Percentiles rank a stretch among this genome's conserved stretches.
Evolutionary conservation across 768 basidiomycete species (phyloP).

Genomic region (Baorangia bicolor): DNA sequence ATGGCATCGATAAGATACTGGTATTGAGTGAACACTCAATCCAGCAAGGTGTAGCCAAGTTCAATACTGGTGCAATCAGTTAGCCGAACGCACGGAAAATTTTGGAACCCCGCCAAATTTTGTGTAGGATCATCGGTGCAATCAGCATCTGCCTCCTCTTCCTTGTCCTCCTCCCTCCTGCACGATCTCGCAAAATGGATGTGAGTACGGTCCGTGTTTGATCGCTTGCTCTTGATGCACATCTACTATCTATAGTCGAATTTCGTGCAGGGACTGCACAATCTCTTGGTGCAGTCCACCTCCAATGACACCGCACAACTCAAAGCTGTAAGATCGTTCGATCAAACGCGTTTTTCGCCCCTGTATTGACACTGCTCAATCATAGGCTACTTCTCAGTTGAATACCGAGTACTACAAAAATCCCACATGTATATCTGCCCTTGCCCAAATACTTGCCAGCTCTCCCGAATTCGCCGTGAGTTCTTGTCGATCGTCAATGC

Average conservation of each 20-base stretch:
- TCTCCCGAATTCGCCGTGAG: conserved; percentile 83
- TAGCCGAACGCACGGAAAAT: conserved; percentile 15
- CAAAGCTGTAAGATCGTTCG: conserved; percentile 69
- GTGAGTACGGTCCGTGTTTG: conserved; percentile 18
- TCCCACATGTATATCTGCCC: conserved; percentile 85
- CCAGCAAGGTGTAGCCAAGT: too few species aligned
- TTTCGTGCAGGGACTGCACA: conserved; percentile 80
- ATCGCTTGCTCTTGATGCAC: not conserved
- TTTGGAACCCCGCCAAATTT: conserved; percentile 61
- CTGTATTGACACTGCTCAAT: conserved; percentile 9
- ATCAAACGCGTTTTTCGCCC: conserved; percentile 27
- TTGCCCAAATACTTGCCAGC: conserved; percentile 82
- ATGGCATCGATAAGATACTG: too few species aligned
- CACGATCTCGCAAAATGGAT: conserved; percentile 29
- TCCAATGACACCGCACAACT: conserved; percentile 82
- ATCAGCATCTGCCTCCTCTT: conserved; percentile 30
- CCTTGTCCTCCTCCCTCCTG: conserved; percentile 28
- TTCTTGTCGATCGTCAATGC: conserved; percentile 18
- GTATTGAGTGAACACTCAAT: too few species aligned
- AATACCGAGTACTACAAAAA: conserved; percentile 94
- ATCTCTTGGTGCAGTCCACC: conserved; percentile 80
- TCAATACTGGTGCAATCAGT: too few species aligned
- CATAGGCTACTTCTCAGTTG: conserved; percentile 84
- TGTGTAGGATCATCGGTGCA: conserved; percentile 30
- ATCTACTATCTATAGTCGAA: conserved; percentile 44